Evolutionary conservation across 441 rosid species (phyloP), one percentile per base, ranked within the genome.

Genomic region (Populus tomentosa): DNA sequence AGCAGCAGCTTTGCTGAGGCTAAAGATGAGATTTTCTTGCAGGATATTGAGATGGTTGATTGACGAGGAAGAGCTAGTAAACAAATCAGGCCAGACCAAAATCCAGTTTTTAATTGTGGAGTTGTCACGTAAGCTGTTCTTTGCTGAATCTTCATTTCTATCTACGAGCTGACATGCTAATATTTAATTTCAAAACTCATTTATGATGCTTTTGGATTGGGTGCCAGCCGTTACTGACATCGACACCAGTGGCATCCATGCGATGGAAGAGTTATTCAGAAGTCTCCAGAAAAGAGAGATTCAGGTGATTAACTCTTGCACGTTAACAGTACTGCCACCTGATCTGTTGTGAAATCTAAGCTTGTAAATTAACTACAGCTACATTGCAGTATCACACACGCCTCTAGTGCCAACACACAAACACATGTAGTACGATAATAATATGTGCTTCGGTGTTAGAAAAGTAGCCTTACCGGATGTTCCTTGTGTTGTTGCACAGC

Each of bases 211-310:
- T 35, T 56, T 21, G 1, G 24, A 4, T 56, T 68, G 6, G 10
- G 21, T 71, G 80, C 30, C 89, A 94, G 95, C 98, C 32, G 92
- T 94, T 62, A 94, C 94, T 21, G 98, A 94, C 79, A 94, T 91
- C 7, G 98, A 91, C 82, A 92, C 97, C 70, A 94, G 97, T 35
- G 98, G 98, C 75, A 90, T 92, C 80, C 95, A 90, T 73, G 93
- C 93, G 24, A 70, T 94, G 42, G 91, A 94, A 86, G 97, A 91
- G 74, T 67, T 92, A 73, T 53, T 82, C 75, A 85, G 84, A 76
- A 85, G 91, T 79, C 97, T 94, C 18, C 69, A 82, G 75, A 94
- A 94, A 76, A 87, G 87, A 86, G 89, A 88, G 10, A 69, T 89
- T 71, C 90, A 87, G 94, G 98, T 93, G 81, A 67, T 63, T 28